Evolutionary conservation across 139 green algal species (phyloP).

Genomic region (Coelastrella sp.): DNA sequence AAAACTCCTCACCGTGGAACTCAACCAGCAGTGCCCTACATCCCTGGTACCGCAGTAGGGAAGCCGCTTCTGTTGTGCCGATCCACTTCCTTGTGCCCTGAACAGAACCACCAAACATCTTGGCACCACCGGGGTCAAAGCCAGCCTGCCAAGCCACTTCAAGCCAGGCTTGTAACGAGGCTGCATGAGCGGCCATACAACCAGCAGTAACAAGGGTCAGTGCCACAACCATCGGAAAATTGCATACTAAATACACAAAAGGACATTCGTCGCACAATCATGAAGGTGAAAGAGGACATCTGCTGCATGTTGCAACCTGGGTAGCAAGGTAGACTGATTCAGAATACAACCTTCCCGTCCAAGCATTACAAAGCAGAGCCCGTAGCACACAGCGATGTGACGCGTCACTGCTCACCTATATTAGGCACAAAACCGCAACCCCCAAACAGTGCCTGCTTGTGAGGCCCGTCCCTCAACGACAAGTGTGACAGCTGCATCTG

Average conservation of each 20-base stretch:
- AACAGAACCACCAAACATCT: slow-evolving; percentile 64
- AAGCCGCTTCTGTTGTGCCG: slow-evolving; percentile 81
- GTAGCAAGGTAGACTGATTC: background rate
- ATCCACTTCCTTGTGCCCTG: slow-evolving; percentile 82
- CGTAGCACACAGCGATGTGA: too few species aligned
- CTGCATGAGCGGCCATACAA: slow-evolving; percentile 24
- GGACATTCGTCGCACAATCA: background rate
- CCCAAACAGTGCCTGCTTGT: slow-evolving; percentile 62
- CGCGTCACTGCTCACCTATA: slow-evolving; percentile 64
- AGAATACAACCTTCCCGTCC: too few species aligned
- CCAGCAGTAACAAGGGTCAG: too few species aligned
- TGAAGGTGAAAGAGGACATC: too few species aligned
- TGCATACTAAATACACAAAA: background rate
- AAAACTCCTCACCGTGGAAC: slow-evolving; percentile 66
- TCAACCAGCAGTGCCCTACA: slow-evolving; percentile 79
- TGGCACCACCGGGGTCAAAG: slow-evolving; percentile 67
- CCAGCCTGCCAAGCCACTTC: slow-evolving; percentile 66
- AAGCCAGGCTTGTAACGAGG: slow-evolving; percentile 78
- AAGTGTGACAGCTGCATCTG: slow-evolving; percentile 67
- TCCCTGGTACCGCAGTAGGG: slow-evolving; percentile 83
- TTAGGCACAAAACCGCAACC: slow-evolving; percentile 73
- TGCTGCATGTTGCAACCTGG: too few species aligned
- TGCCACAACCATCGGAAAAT: too few species aligned
- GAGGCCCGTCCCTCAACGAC: background rate
- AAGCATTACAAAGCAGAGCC: too few species aligned